These are phyloP conservation scores for Scleromitrula shiraiana DNA, from an alignment of 2,329 filamentous ascomycete species.

Conservation along the genomic window DNA sequence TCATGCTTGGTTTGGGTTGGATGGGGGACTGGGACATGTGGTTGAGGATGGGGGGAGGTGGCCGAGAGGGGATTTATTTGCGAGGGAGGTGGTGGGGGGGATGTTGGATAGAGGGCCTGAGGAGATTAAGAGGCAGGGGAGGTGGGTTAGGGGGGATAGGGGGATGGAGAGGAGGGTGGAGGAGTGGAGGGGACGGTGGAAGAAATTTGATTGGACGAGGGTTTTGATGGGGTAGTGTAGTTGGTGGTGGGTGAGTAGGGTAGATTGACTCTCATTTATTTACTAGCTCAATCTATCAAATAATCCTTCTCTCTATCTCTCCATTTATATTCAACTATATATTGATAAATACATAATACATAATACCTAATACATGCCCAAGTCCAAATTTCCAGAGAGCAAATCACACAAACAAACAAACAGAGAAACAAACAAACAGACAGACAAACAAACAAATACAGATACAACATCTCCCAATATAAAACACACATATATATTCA, in stretches of 20 bases:
- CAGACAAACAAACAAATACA: too few species aligned
- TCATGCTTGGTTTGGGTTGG: slow-evolving; percentile 89
- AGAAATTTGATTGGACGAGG: slow-evolving; percentile 62
- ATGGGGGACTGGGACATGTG: slow-evolving; percentile 86
- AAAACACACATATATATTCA: background rate
- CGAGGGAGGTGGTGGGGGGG: slow-evolving; percentile 81
- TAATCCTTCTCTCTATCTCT: too few species aligned
- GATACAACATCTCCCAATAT: too few species aligned
- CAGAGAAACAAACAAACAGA: too few species aligned
- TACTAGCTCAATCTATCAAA: too few species aligned
- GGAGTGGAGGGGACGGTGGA: slow-evolving; percentile 76
- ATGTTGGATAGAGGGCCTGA: slow-evolving; percentile 81
- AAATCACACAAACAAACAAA: too few species aligned
- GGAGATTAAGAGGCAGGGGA: slow-evolving; percentile 81
- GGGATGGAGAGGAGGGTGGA: slow-evolving; percentile 66
- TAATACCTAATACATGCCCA: too few species aligned
- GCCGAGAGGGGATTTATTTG: slow-evolving; percentile 89
- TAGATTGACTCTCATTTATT: too few species aligned
- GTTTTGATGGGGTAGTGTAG: slow-evolving; percentile 36
- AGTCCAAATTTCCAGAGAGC: too few species aligned
- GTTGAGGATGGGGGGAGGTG: slow-evolving; percentile 80
- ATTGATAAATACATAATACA: too few species aligned
- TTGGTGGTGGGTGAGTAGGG: background rate
- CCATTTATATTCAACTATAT: too few species aligned
- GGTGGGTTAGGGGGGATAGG: slow-evolving; percentile 58